These are phyloP conservation scores for Paraphoma chrysanthemicola DNA, from an alignment of 2,329 filamentous ascomycete genomes.

Conservation along the genomic window DNA sequence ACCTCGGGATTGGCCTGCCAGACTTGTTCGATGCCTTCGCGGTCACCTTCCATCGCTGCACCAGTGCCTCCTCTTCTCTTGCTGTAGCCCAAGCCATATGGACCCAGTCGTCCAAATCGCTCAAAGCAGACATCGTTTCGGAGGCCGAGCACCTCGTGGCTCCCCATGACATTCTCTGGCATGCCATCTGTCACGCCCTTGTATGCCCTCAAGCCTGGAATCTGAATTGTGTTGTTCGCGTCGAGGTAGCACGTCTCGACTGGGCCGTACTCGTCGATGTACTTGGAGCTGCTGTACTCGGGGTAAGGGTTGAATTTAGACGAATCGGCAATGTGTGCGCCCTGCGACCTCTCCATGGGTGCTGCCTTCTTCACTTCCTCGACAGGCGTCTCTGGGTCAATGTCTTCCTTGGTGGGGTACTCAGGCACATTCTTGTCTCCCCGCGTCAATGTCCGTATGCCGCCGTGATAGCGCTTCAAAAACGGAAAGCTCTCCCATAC, in stretches of 20 bases:
- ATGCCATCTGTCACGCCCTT: conserved; percentile 82
- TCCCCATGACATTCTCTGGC: conserved; percentile 85
- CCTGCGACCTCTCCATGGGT: conserved; percentile 40
- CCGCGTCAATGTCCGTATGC: conserved; percentile 74
- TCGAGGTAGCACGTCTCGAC: conserved; percentile 83
- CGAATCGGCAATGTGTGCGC: conserved; percentile 34
- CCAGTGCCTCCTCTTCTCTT: conserved; percentile 79
- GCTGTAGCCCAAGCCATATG: conserved; percentile 90
- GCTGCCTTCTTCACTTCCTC: conserved; percentile 30
- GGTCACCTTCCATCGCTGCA: conserved; percentile 83
- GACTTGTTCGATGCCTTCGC: conserved; percentile 78
- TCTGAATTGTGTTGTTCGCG: conserved; percentile 65
- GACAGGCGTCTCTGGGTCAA: conserved; percentile 46
- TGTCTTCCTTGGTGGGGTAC: conserved; percentile 72
- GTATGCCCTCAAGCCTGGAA: conserved; percentile 77
- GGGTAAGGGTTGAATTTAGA: conserved; percentile 72
- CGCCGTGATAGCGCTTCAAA: conserved; percentile 87
- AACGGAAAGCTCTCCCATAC: conserved; percentile 90
- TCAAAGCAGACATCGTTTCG: conserved; percentile 92
- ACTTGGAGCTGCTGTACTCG: conserved; percentile 64
- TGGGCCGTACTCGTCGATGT: conserved; percentile 62
- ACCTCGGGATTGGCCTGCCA: conserved; percentile 76
- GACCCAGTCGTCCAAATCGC: conserved; percentile 83
- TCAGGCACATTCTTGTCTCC: conserved; percentile 75
- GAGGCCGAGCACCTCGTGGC: conserved; percentile 79